Evolutionary conservation across 2,329 filamentous ascomycete species (phyloP), one percentile per base, ranked within the genome.

Genomic region (Cladophialophora chaetospira): DNA sequence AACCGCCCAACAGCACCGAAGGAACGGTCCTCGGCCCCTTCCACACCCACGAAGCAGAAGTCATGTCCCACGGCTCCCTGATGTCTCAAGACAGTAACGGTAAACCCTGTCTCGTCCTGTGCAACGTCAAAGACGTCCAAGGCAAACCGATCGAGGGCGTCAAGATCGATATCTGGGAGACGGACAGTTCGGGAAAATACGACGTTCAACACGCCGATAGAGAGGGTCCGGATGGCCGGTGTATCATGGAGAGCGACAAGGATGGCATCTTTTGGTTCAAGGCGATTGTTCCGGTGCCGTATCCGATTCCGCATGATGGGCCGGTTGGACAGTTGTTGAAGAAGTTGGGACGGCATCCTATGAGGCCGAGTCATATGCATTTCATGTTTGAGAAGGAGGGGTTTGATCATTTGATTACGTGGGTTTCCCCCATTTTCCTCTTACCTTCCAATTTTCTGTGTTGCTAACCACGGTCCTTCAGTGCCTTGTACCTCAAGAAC

Each of bases 321-420:
- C 91, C 91, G 0, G 90, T 96, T 1, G 91, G 89, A 0, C 83
- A 85, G 72, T 70, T 94, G 64, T 73, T 94, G 65, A 74, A 77
- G 69, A 71, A 75, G 66, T 69, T 94, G 66, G 79, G 81, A n/a
- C 77, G 90, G n/a, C 90, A 94, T 74, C 84, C 85, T 54, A 92
- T 85, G 76, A 76, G 90, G 50, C 90, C 89, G 1, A 83, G 85
- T 17, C 89, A 94, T 71, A 82, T 93, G 79, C 89, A 94, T 72
- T 94, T 94, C 67, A 94, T 95, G 88, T 91, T 96, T 74, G 84
- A 87, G 69, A 91, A 90, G 77, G 72, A 79, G 29, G 88, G 88
- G 0, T 91, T 83, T 75, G 90, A 96, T 75, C 83, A 87, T 69
- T 73, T 96, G 66, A 87, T 94, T 68, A 95, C 90, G 88, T 92